Percentiles rank a stretch among this genome's conserved stretches.
phyloP scores from a whole-genome alignment of 106 monocot species.

The Vanilla planifolia region DNA sequence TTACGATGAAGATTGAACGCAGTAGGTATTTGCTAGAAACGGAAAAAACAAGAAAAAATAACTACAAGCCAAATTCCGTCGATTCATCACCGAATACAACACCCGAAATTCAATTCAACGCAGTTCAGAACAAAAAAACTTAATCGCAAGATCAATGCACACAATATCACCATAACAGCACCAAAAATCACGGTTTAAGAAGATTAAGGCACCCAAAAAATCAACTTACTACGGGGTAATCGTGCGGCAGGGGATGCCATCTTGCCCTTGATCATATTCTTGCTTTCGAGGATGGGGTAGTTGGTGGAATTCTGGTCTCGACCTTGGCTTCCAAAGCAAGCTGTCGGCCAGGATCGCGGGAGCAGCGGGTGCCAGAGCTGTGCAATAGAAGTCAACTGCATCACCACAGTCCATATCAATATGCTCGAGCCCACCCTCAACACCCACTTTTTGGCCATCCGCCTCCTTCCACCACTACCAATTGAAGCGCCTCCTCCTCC shows the following conservation, averaged over 20 bases:
- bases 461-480: conserved; percentile 1
- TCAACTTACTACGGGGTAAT: conserved; percentile 5
- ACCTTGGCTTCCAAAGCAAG: not conserved
- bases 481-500: not conserved
- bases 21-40: too few relatives aligned
- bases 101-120: too few relatives aligned
- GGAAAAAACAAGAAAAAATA: too few relatives aligned
- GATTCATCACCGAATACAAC: too few relatives aligned
- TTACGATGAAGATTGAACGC: too few relatives aligned
- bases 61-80: too few relatives aligned
- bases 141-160: not conserved
- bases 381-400: conserved; percentile 6
- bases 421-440: conserved; percentile 9
- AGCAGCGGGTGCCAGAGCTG: conserved; percentile 6
- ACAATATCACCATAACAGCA: too few relatives aligned
- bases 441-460: not conserved
- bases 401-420: conserved; percentile 5
- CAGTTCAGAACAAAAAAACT: not conserved
- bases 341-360: not conserved
- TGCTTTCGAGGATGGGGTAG: conserved; percentile 6
- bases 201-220: not conserved
- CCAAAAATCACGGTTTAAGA: not conserved
- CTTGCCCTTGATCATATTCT: too few relatives aligned
- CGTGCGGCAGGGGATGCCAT: not conserved
- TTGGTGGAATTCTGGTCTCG: conserved; percentile 5